These are phyloP conservation scores for Nicotiana sylvestris DNA, from an alignment of 257 asterid species.

Conservation along the genomic window DNA sequence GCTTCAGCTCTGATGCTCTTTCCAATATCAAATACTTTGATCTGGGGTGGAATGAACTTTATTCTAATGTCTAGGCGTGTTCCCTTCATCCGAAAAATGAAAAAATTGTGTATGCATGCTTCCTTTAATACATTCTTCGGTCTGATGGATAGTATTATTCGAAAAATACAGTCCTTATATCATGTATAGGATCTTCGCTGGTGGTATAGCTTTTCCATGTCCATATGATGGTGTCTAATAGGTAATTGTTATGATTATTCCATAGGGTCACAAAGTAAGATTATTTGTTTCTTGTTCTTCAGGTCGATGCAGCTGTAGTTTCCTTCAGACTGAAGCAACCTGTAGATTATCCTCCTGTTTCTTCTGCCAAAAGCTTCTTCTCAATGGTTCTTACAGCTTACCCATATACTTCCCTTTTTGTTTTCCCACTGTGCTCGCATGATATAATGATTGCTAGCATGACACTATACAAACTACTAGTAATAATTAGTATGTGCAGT, in stretches of 20 bases:
- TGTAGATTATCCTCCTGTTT: conserved; percentile 66
- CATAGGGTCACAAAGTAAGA: not conserved
- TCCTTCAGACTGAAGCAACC: conserved; percentile 66
- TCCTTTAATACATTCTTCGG: not conserved
- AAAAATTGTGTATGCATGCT: not conserved
- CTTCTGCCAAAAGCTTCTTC: conserved; percentile 87
- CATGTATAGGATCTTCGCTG: not conserved
- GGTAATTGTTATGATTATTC: not conserved
- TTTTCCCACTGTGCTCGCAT: not conserved
- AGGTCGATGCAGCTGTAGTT: conserved; percentile 97
- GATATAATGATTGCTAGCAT: not conserved
- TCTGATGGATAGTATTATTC: not conserved
- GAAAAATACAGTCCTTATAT: not conserved
- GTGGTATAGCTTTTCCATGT: not conserved
- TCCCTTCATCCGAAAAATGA: not conserved
- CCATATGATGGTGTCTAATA: conserved; percentile 1
- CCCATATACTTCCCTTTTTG: not conserved
- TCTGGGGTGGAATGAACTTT: not conserved
- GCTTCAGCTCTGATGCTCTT: conserved; percentile 2
- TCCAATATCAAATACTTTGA: not conserved
- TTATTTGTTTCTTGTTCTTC: conserved; percentile 1
- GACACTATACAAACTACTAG: too few species aligned
- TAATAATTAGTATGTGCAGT: too few species aligned
- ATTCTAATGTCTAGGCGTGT: not conserved
- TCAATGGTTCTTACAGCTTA: conserved; percentile 52